phyloP scores from a whole-genome alignment of 192 early-diverging fungal species.

The Gamsiella multidivaricata region DNA sequence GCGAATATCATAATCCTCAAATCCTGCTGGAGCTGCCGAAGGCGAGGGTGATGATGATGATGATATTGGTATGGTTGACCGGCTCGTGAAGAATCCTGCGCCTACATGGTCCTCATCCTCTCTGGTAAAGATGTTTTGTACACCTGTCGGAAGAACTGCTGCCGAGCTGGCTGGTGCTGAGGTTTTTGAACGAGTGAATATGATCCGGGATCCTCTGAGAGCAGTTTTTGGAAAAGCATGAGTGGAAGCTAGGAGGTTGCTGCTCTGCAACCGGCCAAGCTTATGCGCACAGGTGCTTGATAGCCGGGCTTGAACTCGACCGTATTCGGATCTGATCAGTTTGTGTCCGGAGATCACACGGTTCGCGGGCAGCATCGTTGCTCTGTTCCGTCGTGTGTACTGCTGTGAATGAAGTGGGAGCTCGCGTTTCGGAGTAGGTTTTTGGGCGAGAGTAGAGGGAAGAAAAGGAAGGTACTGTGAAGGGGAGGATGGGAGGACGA shows the following conservation, averaged over 20 bases:
- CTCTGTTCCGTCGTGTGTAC: background rate
- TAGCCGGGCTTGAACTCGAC: slow-evolving; percentile 15
- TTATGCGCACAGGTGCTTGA: slow-evolving; percentile 13
- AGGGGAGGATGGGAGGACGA: background rate
- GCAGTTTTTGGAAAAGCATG: background rate
- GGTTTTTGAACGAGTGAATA: slow-evolving; percentile 34
- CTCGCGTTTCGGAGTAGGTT: no score
- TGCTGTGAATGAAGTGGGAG: background rate
- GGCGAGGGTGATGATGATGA: slow-evolving; percentile 5
- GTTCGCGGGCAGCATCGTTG: slow-evolving; percentile 10
- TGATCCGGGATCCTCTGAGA: slow-evolving; percentile 32
- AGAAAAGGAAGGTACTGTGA: no score
- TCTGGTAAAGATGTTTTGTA: slow-evolving; percentile 9
- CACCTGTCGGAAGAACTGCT: slow-evolving; percentile 19
- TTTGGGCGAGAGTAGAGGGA: slow-evolving; percentile 5
- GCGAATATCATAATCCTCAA: slow-evolving; percentile 38
- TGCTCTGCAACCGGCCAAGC: slow-evolving; percentile 3
- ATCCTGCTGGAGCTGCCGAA: slow-evolving; percentile 24
- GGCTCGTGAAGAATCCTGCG: slow-evolving; percentile 26
- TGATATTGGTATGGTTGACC: slow-evolving; percentile 6
- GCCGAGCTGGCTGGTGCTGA: slow-evolving; percentile 16
- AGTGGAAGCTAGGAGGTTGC: background rate
- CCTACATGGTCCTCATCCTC: slow-evolving; percentile 20
- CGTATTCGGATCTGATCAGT: slow-evolving; percentile 45
- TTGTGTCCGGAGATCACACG: slow-evolving; percentile 29